Conservation (phyloP, 2,329 filamentous ascomycete genomes). For the Colletotrichum sp. region DNA sequence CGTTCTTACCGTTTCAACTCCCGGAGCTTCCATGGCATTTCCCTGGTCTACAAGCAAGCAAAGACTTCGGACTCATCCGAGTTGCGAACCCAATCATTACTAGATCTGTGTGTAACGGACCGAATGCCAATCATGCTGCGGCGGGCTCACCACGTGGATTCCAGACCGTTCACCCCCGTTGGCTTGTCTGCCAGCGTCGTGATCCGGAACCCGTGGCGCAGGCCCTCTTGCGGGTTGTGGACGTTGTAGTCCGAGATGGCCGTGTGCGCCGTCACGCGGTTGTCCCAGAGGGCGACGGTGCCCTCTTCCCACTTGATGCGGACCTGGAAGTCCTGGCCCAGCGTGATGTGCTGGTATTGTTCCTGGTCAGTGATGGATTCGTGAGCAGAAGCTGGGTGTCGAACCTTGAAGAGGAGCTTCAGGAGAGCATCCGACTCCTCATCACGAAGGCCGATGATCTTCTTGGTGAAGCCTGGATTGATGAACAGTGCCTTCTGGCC, state of each 20-base stretch:
- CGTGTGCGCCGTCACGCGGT: constrained; percentile 56
- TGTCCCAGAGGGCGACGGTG: constrained; percentile 74
- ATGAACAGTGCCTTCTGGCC: constrained; percentile 31
- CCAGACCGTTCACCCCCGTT: constrained; percentile 39
- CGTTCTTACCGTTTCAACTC: constrained; percentile 1
- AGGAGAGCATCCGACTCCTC: constrained; percentile 82
- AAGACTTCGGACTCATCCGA: not conserved
- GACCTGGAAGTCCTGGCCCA: constrained; percentile 70
- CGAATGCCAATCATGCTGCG: not conserved
- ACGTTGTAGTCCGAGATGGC: constrained; percentile 50
- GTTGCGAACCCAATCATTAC: not conserved
- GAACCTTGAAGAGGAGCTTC: constrained; percentile 67
- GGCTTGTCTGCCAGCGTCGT: constrained; percentile 44
- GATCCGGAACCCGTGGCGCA: constrained; percentile 45
- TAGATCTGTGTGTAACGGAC: not conserved
- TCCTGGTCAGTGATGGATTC: not conserved
- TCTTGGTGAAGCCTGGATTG: constrained; percentile 63
- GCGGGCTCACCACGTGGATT: constrained; percentile 39
- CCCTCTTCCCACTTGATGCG: constrained; percentile 69
- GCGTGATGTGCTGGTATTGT: constrained; percentile 44
- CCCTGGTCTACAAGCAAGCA: not conserved
- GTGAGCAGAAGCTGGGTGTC: not conserved
- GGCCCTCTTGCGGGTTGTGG: constrained; percentile 40
- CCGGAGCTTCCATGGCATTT: not conserved
- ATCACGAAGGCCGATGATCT: constrained; percentile 83